Percentiles rank a stretch among this genome's conserved stretches.
These are phyloP conservation scores for Russula emetica DNA, from an alignment of 768 basidiomycete genomes.

Conservation along the genomic window DNA sequence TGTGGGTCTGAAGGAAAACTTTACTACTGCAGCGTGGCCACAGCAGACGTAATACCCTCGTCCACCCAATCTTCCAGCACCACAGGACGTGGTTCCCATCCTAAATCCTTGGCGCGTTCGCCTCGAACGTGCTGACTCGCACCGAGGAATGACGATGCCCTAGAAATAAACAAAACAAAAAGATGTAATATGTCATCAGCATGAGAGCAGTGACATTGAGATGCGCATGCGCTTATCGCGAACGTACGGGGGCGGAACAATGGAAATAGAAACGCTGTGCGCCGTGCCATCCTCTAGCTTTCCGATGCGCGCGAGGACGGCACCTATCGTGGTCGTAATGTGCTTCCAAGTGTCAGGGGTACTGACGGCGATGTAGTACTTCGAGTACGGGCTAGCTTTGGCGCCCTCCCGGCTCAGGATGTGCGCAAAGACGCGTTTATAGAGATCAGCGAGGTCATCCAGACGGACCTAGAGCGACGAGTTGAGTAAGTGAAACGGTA, in stretches of 20 bases:
- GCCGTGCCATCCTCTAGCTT: slow-evolving; percentile 5
- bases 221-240: background rate
- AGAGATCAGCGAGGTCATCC: slow-evolving; percentile 16
- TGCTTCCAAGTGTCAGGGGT: slow-evolving; percentile 2
- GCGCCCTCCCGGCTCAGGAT: background rate
- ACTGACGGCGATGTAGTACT: slow-evolving; percentile 17
- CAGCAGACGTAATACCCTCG: background rate
- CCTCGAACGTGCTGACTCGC: slow-evolving; percentile 7
- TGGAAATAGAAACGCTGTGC: slow-evolving; percentile 6
- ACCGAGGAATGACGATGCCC: background rate
- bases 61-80: background rate
- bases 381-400: slow-evolving; percentile 18
- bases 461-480: slow-evolving; percentile 6
- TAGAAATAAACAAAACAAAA: background rate
- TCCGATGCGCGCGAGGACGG: background rate
- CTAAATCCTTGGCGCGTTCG: background rate
- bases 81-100: slow-evolving; percentile 6
- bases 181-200: background rate
- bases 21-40: background rate
- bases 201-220: background rate
- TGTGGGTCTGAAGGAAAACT: background rate
- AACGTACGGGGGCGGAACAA: slow-evolving; percentile 10
- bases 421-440: slow-evolving; percentile 8
- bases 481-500: background rate
- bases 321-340: background rate